phyloP scores from a whole-genome alignment of 2,329 filamentous ascomycete species.

The Hypoxylon rubiginosum region DNA sequence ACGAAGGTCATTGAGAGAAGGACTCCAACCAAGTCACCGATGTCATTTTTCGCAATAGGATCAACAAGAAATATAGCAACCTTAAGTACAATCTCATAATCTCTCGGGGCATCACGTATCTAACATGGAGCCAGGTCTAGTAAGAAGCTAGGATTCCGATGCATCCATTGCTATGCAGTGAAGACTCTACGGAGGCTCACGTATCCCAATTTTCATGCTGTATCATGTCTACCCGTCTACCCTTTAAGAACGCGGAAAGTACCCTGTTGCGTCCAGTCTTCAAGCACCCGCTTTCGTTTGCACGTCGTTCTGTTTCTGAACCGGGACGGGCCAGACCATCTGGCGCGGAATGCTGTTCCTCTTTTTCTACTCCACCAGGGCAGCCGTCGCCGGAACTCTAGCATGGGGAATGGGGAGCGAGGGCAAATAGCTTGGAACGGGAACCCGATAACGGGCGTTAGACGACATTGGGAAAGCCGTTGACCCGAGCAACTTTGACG shows the following conservation, averaged over 20 bases:
- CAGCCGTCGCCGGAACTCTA: not conserved
- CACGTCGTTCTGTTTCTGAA: not conserved
- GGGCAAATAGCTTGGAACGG: not conserved
- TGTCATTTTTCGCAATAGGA: not conserved
- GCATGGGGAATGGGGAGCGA: not conserved
- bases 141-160: not conserved
- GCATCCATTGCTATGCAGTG: not conserved
- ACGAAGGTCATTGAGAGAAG: not conserved
- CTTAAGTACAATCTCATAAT: not conserved
- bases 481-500: not conserved
- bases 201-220: not conserved
- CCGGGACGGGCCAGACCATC: not conserved
- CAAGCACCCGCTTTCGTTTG: not conserved
- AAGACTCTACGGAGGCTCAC: not conserved
- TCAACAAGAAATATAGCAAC: not conserved
- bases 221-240: not conserved
- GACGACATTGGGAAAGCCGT: not conserved
- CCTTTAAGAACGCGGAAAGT: not conserved
- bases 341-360: not conserved
- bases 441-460: not conserved
- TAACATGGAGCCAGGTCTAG: not conserved
- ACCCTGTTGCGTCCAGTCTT: not conserved
- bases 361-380: not conserved
- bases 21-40: not conserved
- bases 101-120: not conserved